Base-by-base conservation (phyloP, 257 asterid genomes). In the Plantago elongata region DNA sequence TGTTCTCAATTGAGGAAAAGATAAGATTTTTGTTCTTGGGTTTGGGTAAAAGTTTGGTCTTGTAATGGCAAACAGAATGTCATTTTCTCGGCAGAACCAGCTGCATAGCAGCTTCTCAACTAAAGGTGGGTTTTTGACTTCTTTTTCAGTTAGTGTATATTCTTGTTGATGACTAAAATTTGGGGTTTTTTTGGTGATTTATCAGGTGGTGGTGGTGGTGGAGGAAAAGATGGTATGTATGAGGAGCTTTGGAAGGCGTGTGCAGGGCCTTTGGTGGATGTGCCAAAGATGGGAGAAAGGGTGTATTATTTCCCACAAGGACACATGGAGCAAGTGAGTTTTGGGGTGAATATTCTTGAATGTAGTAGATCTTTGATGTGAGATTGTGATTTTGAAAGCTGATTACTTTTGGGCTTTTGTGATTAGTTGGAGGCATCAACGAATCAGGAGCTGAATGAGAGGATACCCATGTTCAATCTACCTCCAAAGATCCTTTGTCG, bases 241-340 rank as follows among this genome's bases (percentile, higher is more conserved):
- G 80, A 54, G 13, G 96, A 84, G 77, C 68, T 87, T 54, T 93
- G 99, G 99, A 85, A 78, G 83, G 91, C 84, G 13, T 93, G 99
- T 72, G 99, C 99, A 54, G 99, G 99, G 60, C 96, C 97, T 30
- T 66, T 93, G 78, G 97, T 89, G 57, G 95, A 89, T 77, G 79
- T 93, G 64, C 97, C 99, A 22, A 89, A 70, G 71, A 65, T n/a
- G 54, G 65, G 56, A 37, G 97, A 93, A 61, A 84, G 76, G 48
- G 97, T 93, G 61, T 93, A 78, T 71, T 93, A 93, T 77, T 93
- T 93, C 43, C 97, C 97, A 14, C 99, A 93, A 69, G 99, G 99
- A n/a, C 99, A 85, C 72, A 89, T 93, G 96, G 99, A 93, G 51
- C 99, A 93, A 76, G 99, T 92, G 67, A 74, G 89, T 54, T 59